Base-by-base conservation (phyloP, 352 stramenopile genomes). In the Lagenidium sp. region DNA sequence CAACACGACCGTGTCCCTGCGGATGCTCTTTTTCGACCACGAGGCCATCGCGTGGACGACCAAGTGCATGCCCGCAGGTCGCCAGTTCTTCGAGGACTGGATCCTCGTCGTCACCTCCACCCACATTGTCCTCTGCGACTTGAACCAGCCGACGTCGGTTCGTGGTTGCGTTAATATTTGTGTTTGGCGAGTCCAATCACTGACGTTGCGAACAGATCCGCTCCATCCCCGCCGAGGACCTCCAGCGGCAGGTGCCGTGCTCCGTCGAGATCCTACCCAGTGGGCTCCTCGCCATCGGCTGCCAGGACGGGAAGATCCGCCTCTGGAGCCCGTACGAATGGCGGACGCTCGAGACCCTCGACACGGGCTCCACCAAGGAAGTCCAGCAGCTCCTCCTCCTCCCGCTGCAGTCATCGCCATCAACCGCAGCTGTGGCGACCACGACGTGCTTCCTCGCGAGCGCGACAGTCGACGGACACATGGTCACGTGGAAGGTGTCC, bases 21-120 rank as follows among this genome's bases (percentile, higher is more conserved):
- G 60, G 16, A 74, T 90, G 65, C 38, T 86, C 1, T 90, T 90
- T 43, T 88, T 84, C 41, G 78, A 90, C 36, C 70, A 85, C 21
- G 72, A 90, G 46, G 54, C 62, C 15, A 77, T 90, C 28, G 44
- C 53, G 4, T 65, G 58, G 31, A 68, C 49, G n/a, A 69, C 70
- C 1, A 55, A 69, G 25, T 57, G 65, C 26, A 40, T 57, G 13
- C 40, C 44, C 15, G 54, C 42, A 1, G 58, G 76, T 7, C 69
- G 75, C 18, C 50, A 49, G 0, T 86, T 68, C 46, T 88, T 83
- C 43, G 76, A 90, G 5, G 75, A 88, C 37, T 86, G 63, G 65
- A 50, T 90, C 12, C 51, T 90, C 32, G 63, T 90, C 13, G 46
- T 86, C 19, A 63, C 70, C 1, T 39, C 61, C 1, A 69, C 70